Evolutionary conservation across 2,329 filamentous ascomycete species (phyloP), one percentile per base, ranked within the genome.

Genomic region (Cadophora luteo-olivacea): DNA sequence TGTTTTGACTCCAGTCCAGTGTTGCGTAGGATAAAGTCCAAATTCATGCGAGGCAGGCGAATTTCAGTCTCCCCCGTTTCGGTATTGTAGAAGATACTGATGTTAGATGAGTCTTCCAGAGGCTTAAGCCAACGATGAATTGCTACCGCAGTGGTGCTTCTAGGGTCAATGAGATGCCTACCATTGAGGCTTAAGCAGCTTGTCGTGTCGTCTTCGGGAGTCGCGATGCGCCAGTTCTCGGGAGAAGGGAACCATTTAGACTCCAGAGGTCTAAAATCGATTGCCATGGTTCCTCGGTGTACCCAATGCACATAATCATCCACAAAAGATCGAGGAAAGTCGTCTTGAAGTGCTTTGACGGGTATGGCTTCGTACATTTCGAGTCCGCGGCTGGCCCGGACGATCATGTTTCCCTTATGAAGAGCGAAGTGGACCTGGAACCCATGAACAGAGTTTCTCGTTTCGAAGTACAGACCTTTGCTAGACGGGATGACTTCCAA

Each of bases 1-100:
- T 89, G 82, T 6, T 80, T 81, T 0, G 83, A 88, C n/a, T 73
- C 65, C 2, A 88, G 69, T 0, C 54, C 52, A 0, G 71, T 74
- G 1, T 67, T 16, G 1, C 72, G 69, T 0, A 86, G 64, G 8
- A 68, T 73, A 67, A 89, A 90, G 0, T 80, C 78, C 0, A 89
- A 76, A 4, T 82, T 79, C 0, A 87, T 74, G 1, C 82, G 78
- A 0, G 85, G 84, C 0, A 89, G 68, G 1, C 82, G 78, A 1
- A 85, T 77, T 0, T 81, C 73, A 0, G 41, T 12, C 0, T 41
- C 67, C 0, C 25, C 68, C 0, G 61, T 65, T 2, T 68, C 64
- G 0, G 61, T 7, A 25, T 75, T 64, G n/a, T 77, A 68, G 0
- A 76, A 73, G 1, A 81, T 75, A 29, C 84, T 77, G 9, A 84